These are phyloP conservation scores for Nemania sp. DNA, from an alignment of 2,329 filamentous ascomycete species.

Conservation along the genomic window DNA sequence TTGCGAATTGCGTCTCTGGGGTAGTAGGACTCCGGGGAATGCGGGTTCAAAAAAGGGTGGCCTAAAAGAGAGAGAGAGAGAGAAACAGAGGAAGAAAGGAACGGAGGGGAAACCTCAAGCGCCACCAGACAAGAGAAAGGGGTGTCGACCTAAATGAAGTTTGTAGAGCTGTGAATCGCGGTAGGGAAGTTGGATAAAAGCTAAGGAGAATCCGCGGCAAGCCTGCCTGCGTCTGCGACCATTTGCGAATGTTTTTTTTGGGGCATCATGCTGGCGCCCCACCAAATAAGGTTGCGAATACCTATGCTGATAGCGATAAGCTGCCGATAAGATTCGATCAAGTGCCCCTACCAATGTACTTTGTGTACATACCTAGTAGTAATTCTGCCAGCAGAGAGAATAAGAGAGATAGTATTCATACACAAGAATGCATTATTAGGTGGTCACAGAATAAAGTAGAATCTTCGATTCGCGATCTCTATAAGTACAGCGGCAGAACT, in stretches of 20 bases:
- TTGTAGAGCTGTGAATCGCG: background rate
- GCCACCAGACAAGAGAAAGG: background rate
- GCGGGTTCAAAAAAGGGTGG: too few species aligned
- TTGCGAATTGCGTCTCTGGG: background rate
- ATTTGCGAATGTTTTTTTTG: slow-evolving; percentile 23
- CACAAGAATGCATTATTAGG: too few species aligned
- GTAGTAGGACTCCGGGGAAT: background rate
- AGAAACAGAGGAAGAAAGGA: background rate
- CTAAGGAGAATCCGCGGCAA: background rate
- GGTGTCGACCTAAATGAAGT: background rate
- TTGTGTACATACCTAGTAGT: background rate
- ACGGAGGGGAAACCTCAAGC: background rate
- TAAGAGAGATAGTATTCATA: too few species aligned
- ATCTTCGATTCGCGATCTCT: too few species aligned
- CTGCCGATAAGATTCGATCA: background rate
- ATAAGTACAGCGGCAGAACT: too few species aligned
- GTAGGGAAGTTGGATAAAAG: background rate
- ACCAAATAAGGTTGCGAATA: slow-evolving; percentile 3
- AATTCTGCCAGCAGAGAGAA: too few species aligned
- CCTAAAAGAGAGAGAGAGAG: too few species aligned
- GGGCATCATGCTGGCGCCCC: background rate
- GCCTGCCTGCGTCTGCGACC: too few species aligned
- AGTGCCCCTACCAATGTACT: background rate
- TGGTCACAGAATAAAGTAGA: too few species aligned
- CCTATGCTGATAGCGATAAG: slow-evolving; percentile 23